phyloP scores from a whole-genome alignment of 257 asterid species.

The Lithospermum erythrorhizon region DNA sequence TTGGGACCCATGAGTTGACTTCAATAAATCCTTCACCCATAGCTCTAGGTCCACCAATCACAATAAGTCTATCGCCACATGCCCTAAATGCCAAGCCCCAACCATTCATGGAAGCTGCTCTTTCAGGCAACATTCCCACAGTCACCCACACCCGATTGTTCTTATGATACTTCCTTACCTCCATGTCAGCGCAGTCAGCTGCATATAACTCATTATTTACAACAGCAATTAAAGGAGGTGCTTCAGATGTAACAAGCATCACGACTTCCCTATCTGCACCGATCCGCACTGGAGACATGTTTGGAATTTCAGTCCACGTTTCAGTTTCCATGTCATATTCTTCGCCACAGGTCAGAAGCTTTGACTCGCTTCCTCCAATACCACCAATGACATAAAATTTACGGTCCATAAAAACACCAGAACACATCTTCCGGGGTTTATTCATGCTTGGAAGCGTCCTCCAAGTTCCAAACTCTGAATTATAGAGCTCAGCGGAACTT shows the following conservation, averaged over 20 bases:
- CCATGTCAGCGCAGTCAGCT: constrained; percentile 76
- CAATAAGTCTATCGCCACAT: constrained; percentile 43
- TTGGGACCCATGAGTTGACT: constrained; percentile 40
- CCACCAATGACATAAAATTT: constrained; percentile 74
- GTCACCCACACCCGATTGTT: constrained; percentile 32
- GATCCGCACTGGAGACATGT: constrained; percentile 64
- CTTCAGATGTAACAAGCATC: constrained; percentile 55
- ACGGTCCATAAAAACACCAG: constrained; percentile 68
- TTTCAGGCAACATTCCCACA: constrained; percentile 62
- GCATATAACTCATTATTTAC: constrained; percentile 71
- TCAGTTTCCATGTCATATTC: constrained; percentile 33
- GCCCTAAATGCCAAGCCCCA: constrained; percentile 54
- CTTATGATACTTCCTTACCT: constrained; percentile 56
- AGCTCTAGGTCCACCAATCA: too few species aligned
- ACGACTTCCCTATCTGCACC: constrained; percentile 42
- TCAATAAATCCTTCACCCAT: constrained; percentile 41
- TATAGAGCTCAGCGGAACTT: constrained; percentile 53
- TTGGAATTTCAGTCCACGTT: constrained; percentile 70
- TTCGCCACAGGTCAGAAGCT: constrained; percentile 40
- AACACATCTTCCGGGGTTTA: constrained; percentile 76
- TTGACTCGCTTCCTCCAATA: constrained; percentile 33
- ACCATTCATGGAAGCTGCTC: constrained; percentile 67
- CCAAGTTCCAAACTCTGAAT: constrained; percentile 46
- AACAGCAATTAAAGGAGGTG: constrained; percentile 85
- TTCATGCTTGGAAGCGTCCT: constrained; percentile 57